Evolutionary conservation across 345 rosid genomes (phyloP).

Genomic region (Rhizophora mangle): DNA sequence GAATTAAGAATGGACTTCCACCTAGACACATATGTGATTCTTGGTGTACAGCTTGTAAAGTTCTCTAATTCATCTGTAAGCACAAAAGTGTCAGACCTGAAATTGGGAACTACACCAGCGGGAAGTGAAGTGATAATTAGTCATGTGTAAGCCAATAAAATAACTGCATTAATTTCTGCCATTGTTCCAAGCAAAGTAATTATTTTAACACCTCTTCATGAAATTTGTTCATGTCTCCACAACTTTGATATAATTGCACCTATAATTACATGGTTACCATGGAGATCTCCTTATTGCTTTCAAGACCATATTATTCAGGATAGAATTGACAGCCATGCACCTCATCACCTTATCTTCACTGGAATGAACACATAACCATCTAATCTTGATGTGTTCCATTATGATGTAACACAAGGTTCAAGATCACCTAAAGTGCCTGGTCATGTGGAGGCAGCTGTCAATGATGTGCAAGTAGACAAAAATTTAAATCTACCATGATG

Average conservation of each 20-base stretch:
- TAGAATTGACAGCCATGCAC: not conserved
- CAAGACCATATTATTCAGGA: not conserved
- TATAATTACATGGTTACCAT: not conserved
- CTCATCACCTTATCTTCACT: not conserved
- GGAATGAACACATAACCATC: not conserved
- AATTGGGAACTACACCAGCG: conserved; percentile 1
- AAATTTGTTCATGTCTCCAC: not conserved
- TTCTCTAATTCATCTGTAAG: conserved; percentile 38
- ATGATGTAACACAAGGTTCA: not conserved
- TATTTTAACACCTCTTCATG: not conserved
- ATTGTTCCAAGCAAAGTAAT: not conserved
- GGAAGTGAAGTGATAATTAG: not conserved
- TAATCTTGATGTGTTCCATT: not conserved
- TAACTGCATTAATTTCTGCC: not conserved
- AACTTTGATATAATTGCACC: not conserved
- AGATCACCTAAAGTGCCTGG: not conserved
- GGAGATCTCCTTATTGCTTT: not conserved
- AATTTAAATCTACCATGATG: not conserved
- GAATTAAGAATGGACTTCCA: conserved; percentile 62
- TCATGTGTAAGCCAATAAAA: not conserved
- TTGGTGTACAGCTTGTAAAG: conserved; percentile 17
- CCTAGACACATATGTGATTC: conserved; percentile 35
- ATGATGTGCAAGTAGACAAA: not conserved
- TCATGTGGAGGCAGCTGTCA: not conserved
- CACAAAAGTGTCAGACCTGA: conserved; percentile 9